Evolutionary conservation across 371 early-diverging fungal species (phyloP).

Genomic region (Saksenaea oblongispora): DNA sequence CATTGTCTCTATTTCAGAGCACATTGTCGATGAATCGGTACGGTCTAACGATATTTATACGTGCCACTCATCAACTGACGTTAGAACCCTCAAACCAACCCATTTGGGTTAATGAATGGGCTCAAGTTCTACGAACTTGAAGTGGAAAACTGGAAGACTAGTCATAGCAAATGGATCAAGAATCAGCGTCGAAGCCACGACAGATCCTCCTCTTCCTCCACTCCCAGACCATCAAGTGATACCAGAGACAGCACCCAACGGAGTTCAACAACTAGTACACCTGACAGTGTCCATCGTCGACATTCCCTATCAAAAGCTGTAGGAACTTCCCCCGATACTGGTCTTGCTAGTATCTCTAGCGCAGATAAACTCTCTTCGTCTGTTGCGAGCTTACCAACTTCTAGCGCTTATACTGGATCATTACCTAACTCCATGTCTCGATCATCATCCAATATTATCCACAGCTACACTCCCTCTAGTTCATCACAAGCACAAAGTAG

Average conservation of each 20-base stretch:
- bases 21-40: conserved; percentile 43
- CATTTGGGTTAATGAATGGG: conserved; percentile 65
- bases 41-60: neutral
- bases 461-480: conserved; percentile 19
- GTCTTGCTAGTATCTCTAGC: conserved; percentile 19
- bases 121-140: conserved; percentile 62
- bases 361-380: neutral
- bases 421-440: conserved; percentile 6
- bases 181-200: neutral
- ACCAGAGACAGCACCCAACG: neutral
- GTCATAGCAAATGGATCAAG: conserved; percentile 11
- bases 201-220: neutral
- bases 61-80: neutral
- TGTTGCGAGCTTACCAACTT: neutral
- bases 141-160: conserved; percentile 51
- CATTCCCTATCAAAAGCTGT: neutral
- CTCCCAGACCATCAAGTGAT: neutral
- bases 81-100: conserved; percentile 51
- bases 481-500: conserved; percentile 2
- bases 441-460: conserved; percentile 19
- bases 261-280: neutral
- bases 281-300: neutral
- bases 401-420: neutral
- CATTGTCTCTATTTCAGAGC: conserved; percentile 61
- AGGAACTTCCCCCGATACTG: conserved; percentile 13